A percentile compares a stretch with the other conserved stretches of the same genome.
These are phyloP conservation scores for Termitomyces titanicus DNA, from an alignment of 768 basidiomycete species.

Conservation along the genomic window DNA sequence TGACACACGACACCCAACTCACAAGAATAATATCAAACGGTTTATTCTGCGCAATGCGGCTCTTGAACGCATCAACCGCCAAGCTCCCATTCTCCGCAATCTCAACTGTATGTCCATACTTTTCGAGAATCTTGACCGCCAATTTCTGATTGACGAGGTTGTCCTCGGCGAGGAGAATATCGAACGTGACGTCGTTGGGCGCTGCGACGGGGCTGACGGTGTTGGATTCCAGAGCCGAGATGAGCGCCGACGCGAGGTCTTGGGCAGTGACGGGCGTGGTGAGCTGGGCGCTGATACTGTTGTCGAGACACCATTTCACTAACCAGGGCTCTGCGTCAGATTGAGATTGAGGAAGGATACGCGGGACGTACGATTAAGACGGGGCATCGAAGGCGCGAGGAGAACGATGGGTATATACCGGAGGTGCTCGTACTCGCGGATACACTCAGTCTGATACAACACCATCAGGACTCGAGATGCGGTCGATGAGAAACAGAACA, in stretches of 20 bases:
- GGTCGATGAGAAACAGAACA: neutral
- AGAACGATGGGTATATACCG: constrained; percentile 96
- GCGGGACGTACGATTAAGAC: constrained; percentile 63
- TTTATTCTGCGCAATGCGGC: constrained; percentile 60
- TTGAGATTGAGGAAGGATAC: neutral
- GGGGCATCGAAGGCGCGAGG: constrained; percentile 73
- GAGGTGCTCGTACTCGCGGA: constrained; percentile 90
- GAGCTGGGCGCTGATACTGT: constrained; percentile 92
- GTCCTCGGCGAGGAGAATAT: constrained; percentile 95
- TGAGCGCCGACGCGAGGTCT: constrained; percentile 88
- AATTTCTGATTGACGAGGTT: constrained; percentile 95
- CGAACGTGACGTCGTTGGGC: constrained; percentile 83
- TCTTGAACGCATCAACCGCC: constrained; percentile 90
- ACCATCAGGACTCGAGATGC: neutral
- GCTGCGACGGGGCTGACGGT: constrained; percentile 86
- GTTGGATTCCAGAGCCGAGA: constrained; percentile 93
- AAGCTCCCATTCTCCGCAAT: constrained; percentile 96
- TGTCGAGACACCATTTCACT: constrained; percentile 97
- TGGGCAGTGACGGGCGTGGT: constrained; percentile 86
- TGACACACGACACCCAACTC: constrained; percentile 25
- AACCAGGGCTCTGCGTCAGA: constrained; percentile 9
- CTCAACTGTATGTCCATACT: constrained; percentile 92
- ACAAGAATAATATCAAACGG: constrained; percentile 93
- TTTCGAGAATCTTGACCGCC: constrained; percentile 94
- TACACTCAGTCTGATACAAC: constrained; percentile 67